Evolutionary conservation across 169 alveolate genomes (phyloP).

Genomic region (Eimeria acervulina): DNA sequence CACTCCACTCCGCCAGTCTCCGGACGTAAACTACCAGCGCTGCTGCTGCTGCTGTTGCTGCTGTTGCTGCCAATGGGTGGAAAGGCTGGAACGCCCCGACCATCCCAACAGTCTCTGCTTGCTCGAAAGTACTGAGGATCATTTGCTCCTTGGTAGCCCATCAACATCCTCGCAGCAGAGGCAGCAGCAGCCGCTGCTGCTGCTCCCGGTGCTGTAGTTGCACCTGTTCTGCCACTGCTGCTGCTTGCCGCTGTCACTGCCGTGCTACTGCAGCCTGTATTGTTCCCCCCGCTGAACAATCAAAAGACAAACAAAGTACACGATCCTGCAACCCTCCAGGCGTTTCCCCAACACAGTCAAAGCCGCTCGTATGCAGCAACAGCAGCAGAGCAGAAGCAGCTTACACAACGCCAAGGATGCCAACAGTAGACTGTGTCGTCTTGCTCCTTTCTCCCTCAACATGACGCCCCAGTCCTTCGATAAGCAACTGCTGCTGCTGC

Average conservation of each 20-base stretch:
- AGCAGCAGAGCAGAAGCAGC: constrained; percentile 4
- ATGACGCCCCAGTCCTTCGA: constrained; percentile 59
- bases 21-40: constrained; percentile 32
- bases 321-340: neutral
- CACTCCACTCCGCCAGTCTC: constrained; percentile 65
- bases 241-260: constrained; percentile 77
- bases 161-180: constrained; percentile 35
- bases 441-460: constrained; percentile 30
- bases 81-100: constrained; percentile 41
- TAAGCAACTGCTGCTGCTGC: constrained; percentile 63
- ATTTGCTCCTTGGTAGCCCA: constrained; percentile 62
- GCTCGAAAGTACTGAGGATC: constrained; percentile 65
- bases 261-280: constrained; percentile 73
- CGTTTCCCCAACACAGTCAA: neutral
- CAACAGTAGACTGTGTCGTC: neutral
- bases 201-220: constrained; percentile 38
- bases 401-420: constrained; percentile 45
- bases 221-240: constrained; percentile 70
- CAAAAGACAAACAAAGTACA: neutral
- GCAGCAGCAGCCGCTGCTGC: constrained; percentile 76
- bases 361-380: neutral
- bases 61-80: constrained; percentile 74
- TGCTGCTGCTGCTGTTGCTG: constrained; percentile 75
- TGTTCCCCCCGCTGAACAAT: constrained; percentile 28
- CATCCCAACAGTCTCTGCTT: constrained; percentile 65